Evolutionary conservation across 106 monocot genomes (phyloP).

Genomic region (Dioscorea zingiberensis): DNA sequence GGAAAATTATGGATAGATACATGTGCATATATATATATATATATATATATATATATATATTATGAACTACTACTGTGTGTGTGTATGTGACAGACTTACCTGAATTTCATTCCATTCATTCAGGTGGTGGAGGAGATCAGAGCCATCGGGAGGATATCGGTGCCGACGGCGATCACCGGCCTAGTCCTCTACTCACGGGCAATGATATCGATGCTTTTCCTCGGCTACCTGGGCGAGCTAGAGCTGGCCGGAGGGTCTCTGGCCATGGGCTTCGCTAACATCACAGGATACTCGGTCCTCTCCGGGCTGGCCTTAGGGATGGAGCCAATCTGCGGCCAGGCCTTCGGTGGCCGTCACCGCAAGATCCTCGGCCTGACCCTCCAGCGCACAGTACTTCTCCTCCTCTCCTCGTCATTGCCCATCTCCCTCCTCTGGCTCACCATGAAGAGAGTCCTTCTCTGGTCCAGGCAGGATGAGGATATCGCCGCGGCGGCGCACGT

Average conservation of each 20-base stretch:
- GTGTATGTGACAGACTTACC: too few species aligned
- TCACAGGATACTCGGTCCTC: slow-evolving; percentile 93
- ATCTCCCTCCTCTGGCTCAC: slow-evolving; percentile 81
- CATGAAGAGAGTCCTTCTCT: slow-evolving; percentile 42
- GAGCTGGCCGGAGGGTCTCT: slow-evolving; percentile 86
- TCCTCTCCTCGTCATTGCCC: slow-evolving; percentile 61
- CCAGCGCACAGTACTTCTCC: slow-evolving; percentile 77
- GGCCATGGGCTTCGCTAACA: slow-evolving; percentile 88
- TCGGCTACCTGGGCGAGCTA: slow-evolving; percentile 75
- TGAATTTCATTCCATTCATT: too few species aligned
- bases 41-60: too few species aligned
- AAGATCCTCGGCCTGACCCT: slow-evolving; percentile 70
- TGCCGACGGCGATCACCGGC: slow-evolving; percentile 75
- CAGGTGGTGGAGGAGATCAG: slow-evolving; percentile 66
- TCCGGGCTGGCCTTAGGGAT: slow-evolving; percentile 90
- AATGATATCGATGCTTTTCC: slow-evolving; percentile 93
- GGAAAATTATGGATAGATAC: too few species aligned
- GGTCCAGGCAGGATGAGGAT: slow-evolving; percentile 52
- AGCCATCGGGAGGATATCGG: slow-evolving; percentile 54
- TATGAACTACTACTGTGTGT: too few species aligned
- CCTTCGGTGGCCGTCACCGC: slow-evolving; percentile 66
- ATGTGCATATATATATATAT: too few species aligned
- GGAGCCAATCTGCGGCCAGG: slow-evolving; percentile 98
- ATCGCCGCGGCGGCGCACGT: slow-evolving; percentile 42
- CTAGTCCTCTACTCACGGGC: slow-evolving; percentile 85